Evolutionary conservation across 768 basidiomycete genomes (phyloP).

Genomic region (Tylopilus felleus): DNA sequence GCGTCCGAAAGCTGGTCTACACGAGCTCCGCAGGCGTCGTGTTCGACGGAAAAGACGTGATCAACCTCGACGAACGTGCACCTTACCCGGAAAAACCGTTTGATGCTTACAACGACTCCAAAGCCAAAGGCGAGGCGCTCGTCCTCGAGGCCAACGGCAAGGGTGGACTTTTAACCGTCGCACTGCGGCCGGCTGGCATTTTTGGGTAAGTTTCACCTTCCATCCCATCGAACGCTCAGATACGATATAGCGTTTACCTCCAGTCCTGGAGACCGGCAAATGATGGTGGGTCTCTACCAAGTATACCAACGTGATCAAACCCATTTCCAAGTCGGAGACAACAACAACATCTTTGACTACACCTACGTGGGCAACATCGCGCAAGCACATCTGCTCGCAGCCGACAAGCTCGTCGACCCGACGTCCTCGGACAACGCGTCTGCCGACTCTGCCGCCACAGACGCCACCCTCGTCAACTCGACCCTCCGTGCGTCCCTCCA

Average conservation of each 20-base stretch:
- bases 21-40: conserved; percentile 92
- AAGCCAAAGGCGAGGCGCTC: conserved; percentile 81
- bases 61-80: conserved; percentile 86
- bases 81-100: conserved; percentile 68
- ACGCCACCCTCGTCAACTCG: conserved; percentile 39
- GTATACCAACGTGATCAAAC: conserved; percentile 82
- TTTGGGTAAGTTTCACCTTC: conserved; percentile 66
- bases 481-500: conserved; percentile 42
- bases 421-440: conserved; percentile 35
- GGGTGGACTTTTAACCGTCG: conserved; percentile 81
- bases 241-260: neutral
- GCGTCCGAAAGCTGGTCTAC: conserved; percentile 86
- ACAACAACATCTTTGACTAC: conserved; percentile 92
- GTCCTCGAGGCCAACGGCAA: conserved; percentile 86
- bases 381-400: conserved; percentile 88
- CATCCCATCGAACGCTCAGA: conserved; percentile 1
- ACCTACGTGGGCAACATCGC: conserved; percentile 97
- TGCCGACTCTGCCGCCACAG: conserved; percentile 13
- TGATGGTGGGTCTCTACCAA: conserved; percentile 72
- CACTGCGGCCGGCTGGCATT: conserved; percentile 89
- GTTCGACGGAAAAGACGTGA: conserved; percentile 77
- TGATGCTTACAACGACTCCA: conserved; percentile 94
- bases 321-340: conserved; percentile 90
- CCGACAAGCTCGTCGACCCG: conserved; percentile 69
- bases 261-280: conserved; percentile 90